A percentile compares a stretch with the other conserved stretches of the same genome.
phyloP scores from a whole-genome alignment of 805 yeast species.

The Pachysolen tannophilus region DNA sequence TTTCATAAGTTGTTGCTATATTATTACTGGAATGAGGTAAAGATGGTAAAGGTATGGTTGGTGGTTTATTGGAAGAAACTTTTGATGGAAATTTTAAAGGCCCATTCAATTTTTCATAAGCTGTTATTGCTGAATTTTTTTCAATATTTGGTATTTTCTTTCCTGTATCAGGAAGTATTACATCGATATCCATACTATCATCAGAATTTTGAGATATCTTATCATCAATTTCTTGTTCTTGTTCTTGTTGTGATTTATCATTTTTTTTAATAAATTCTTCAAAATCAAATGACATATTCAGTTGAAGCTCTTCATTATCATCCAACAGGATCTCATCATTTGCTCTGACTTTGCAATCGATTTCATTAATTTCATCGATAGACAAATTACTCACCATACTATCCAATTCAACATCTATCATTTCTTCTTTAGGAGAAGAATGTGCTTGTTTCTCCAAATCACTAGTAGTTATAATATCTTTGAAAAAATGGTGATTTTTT shows the following conservation, averaged over 20 bases:
- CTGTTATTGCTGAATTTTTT: neutral
- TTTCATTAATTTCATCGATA: slow-evolving; percentile 22
- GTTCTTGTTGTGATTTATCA: neutral
- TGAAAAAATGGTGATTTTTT: neutral
- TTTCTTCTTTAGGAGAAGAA: slow-evolving; percentile 6
- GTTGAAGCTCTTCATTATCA: neutral
- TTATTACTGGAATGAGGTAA: too few relatives aligned
- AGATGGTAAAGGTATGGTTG: too few relatives aligned
- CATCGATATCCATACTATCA: slow-evolving; percentile 8
- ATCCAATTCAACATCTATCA: slow-evolving; percentile 22
- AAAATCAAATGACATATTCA: slow-evolving; percentile 4
- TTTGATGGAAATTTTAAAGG: slow-evolving; percentile 1
- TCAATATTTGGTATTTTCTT: neutral
- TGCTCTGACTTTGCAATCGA: slow-evolving; percentile 28
- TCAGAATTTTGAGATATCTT: too few relatives aligned
- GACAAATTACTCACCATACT: slow-evolving; percentile 23
- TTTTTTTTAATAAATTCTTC: slow-evolving; percentile 4
- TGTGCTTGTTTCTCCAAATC: slow-evolving; percentile 7
- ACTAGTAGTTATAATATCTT: slow-evolving; percentile 9
- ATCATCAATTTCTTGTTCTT: slow-evolving; percentile 1
- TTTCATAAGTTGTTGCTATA: neutral
- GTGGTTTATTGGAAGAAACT: too few relatives aligned
- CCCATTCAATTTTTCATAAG: slow-evolving; percentile 4
- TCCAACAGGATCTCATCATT: slow-evolving; percentile 12
- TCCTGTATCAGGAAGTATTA: slow-evolving; percentile 1